phyloP scores from a whole-genome alignment of 352 stramenopile species.

The Globisporangium splendens region DNA sequence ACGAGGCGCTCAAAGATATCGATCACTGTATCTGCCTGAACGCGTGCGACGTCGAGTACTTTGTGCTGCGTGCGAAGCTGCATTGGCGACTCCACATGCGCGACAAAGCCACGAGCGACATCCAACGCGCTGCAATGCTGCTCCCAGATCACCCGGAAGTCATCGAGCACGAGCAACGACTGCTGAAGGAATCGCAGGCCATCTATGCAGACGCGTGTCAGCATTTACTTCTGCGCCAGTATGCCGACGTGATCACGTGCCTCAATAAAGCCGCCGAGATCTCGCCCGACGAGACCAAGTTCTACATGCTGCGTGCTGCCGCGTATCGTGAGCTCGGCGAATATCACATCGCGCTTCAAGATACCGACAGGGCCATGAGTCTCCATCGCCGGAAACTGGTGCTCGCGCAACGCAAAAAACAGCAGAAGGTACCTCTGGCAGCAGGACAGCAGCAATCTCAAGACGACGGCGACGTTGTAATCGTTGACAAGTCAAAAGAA shows the following conservation, averaged over 20 bases:
- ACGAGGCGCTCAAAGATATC: slow-evolving; percentile 73
- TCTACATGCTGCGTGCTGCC: slow-evolving; percentile 67
- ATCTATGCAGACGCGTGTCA: slow-evolving; percentile 63
- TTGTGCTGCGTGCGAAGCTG: slow-evolving; percentile 77
- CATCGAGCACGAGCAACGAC: slow-evolving; percentile 56
- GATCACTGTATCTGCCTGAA: slow-evolving; percentile 83
- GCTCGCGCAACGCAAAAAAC: slow-evolving; percentile 5
- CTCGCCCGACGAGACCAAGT: slow-evolving; percentile 56
- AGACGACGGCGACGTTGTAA: no score
- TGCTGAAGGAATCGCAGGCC: slow-evolving; percentile 65
- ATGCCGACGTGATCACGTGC: slow-evolving; percentile 55
- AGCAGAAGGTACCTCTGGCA: neutral
- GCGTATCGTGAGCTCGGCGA: slow-evolving; percentile 61
- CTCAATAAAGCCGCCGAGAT: slow-evolving; percentile 67
- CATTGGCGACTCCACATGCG: slow-evolving; percentile 78
- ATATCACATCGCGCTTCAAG: slow-evolving; percentile 51
- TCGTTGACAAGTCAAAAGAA: slow-evolving; percentile 39
- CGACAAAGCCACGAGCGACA: slow-evolving; percentile 68
- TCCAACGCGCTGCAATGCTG: slow-evolving; percentile 49
- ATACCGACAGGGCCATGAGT: slow-evolving; percentile 56
- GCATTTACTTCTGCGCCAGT: slow-evolving; percentile 49
- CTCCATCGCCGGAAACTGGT: slow-evolving; percentile 38
- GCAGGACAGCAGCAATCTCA: neutral
- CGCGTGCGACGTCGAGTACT: slow-evolving; percentile 71
- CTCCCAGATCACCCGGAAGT: slow-evolving; percentile 68